phyloP scores from a whole-genome alignment of 345 rosid genomes.

The Bruguiera parviflora region DNA sequence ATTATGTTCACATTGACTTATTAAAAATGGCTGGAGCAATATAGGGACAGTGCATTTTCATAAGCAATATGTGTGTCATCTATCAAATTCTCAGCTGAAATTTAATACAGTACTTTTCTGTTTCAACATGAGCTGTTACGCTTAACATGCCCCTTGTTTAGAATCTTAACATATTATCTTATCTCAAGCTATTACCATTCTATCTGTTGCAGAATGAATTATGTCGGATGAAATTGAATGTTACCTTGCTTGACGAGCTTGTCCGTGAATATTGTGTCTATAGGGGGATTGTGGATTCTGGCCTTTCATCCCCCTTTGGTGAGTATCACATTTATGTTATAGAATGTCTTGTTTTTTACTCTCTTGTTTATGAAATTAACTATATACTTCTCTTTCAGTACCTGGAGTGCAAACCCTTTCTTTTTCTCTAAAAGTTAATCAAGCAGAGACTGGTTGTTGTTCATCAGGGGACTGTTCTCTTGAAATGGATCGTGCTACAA shows the following conservation, averaged over 20 bases:
- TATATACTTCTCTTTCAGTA: background rate
- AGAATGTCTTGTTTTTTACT: slow-evolving; percentile 9
- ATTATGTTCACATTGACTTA: too few relatives aligned
- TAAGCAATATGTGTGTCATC: too few relatives aligned
- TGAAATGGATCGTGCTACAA: slow-evolving; percentile 45
- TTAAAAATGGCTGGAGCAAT: too few relatives aligned
- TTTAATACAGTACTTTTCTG: too few relatives aligned
- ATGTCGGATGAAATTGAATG: slow-evolving; percentile 78
- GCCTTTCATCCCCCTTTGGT: slow-evolving; percentile 36
- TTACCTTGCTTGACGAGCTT: slow-evolving; percentile 73
- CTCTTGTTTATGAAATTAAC: background rate
- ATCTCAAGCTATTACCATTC: too few relatives aligned
- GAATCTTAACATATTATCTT: too few relatives aligned
- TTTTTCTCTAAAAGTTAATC: slow-evolving; percentile 39
- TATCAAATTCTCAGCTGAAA: too few relatives aligned
- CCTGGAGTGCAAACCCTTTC: slow-evolving; percentile 41
- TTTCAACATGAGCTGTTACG: too few relatives aligned
- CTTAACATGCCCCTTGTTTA: too few relatives aligned
- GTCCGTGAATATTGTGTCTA: slow-evolving; percentile 88
- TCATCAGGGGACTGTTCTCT: slow-evolving; percentile 46
- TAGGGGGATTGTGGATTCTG: slow-evolving; percentile 75
- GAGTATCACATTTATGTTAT: slow-evolving; percentile 24
- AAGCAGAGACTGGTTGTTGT: slow-evolving; percentile 38
- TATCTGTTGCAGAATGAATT: slow-evolving; percentile 75
- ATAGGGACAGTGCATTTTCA: too few relatives aligned